phyloP scores from a whole-genome alignment of 2,329 filamentous ascomycete species.

The Orbilia javanica region DNA sequence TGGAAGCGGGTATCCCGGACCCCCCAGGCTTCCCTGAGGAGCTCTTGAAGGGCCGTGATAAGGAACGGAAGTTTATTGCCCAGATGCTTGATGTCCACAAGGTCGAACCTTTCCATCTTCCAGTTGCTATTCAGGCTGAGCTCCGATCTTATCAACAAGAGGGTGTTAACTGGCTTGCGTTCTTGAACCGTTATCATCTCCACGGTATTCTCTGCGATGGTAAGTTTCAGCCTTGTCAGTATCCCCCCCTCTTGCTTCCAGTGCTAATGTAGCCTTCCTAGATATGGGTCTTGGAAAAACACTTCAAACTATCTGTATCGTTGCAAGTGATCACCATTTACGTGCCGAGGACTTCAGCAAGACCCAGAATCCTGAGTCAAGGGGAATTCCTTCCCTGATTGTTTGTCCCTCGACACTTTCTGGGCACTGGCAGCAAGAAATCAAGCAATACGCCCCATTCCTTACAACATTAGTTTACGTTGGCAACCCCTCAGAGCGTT shows the following conservation, averaged over 20 bases:
- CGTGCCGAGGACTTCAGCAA: slow-evolving; percentile 89
- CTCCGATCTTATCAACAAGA: slow-evolving; percentile 98
- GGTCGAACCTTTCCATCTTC: slow-evolving; percentile 91
- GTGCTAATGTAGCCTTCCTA: slow-evolving; percentile 38
- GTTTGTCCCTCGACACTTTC: slow-evolving; percentile 96
- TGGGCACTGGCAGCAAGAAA: slow-evolving; percentile 98
- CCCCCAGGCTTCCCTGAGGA: slow-evolving; percentile 91
- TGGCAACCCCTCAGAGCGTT: slow-evolving; percentile 84
- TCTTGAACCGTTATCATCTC: slow-evolving; percentile 96
- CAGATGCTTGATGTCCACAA: slow-evolving; percentile 98
- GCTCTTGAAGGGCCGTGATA: slow-evolving; percentile 87
- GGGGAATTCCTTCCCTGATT: slow-evolving; percentile 88
- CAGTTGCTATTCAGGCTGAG: slow-evolving; percentile 96
- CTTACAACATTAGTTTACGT: slow-evolving; percentile 90
- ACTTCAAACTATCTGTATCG: slow-evolving; percentile 95
- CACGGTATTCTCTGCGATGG: slow-evolving; percentile 95
- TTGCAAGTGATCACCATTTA: slow-evolving; percentile 95
- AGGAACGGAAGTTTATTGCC: slow-evolving; percentile 94
- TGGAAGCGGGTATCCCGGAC: slow-evolving; percentile 97
- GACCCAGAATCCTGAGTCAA: slow-evolving; percentile 81
- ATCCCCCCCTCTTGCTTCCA: background rate
- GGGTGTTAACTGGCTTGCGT: slow-evolving; percentile 97
- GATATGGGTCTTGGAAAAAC: slow-evolving; percentile 99
- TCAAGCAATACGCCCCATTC: slow-evolving; percentile 95
- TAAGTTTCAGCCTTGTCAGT: slow-evolving; percentile 37